phyloP scores from a whole-genome alignment of 768 basidiomycete genomes.

The Astraeus odoratus region DNA sequence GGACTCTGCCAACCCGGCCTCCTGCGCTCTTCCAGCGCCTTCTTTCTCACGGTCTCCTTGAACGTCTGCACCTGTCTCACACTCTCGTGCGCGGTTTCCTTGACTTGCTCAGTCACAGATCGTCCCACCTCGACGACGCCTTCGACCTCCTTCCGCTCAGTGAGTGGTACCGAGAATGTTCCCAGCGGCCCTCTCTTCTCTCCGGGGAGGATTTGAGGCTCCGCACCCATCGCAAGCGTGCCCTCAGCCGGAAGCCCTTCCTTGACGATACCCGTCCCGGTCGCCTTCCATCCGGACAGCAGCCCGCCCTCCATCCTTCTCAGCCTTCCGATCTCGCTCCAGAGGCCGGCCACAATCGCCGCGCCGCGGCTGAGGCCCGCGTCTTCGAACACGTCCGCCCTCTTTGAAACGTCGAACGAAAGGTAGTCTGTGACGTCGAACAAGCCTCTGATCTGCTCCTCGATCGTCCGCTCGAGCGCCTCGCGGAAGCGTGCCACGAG shows the following conservation, averaged over 20 bases:
- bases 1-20: slow-evolving; percentile 42
- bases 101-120: slow-evolving; percentile 28
- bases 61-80: slow-evolving; percentile 35
- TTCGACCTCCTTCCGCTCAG: slow-evolving; percentile 2
- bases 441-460: slow-evolving; percentile 43
- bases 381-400: slow-evolving; percentile 60
- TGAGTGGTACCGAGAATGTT: slow-evolving; percentile 36
- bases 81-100: slow-evolving; percentile 29
- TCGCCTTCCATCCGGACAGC: slow-evolving; percentile 43
- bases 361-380: slow-evolving; percentile 46
- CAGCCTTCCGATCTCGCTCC: slow-evolving; percentile 65
- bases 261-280: slow-evolving; percentile 58
- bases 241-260: slow-evolving; percentile 33
- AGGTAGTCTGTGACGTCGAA: slow-evolving; percentile 51
- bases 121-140: slow-evolving; percentile 4
- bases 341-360: slow-evolving; percentile 50
- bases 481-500: slow-evolving; percentile 49
- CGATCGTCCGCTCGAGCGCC: slow-evolving; percentile 53
- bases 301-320: slow-evolving; percentile 30
- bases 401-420: slow-evolving; percentile 50
- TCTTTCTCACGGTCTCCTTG: slow-evolving; percentile 36
- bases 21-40: slow-evolving; percentile 32
- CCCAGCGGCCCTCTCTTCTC: slow-evolving; percentile 65
- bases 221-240: slow-evolving; percentile 59
- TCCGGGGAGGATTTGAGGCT: slow-evolving; percentile 65